These are phyloP conservation scores for Aspergillus intermedius DNA, from an alignment of 2,329 filamentous ascomycete genomes.

Conservation along the genomic window DNA sequence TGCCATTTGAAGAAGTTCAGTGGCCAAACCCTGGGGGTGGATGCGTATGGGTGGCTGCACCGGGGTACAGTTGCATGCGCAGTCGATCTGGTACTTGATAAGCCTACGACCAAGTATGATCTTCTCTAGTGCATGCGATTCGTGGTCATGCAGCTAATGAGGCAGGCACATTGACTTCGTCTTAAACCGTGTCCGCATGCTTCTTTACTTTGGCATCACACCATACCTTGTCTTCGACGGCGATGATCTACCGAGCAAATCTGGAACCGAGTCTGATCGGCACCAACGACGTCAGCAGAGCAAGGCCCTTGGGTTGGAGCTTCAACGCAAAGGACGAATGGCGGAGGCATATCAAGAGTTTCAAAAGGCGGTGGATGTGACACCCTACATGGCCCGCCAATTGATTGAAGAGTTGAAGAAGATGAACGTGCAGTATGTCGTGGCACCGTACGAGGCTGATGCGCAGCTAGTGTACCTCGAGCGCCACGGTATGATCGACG, in stretches of 20 bases:
- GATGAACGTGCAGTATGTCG: conserved; percentile 73
- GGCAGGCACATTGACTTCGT: conserved; percentile 79
- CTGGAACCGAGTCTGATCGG: conserved; percentile 72
- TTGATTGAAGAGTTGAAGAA: conserved; percentile 88
- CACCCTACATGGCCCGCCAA: conserved; percentile 86
- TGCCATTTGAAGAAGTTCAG: conserved; percentile 78
- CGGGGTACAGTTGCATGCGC: conserved; percentile 86
- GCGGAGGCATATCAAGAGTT: conserved; percentile 77
- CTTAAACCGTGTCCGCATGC: conserved; percentile 87
- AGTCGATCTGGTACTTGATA: conserved; percentile 80
- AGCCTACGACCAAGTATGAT: conserved; percentile 75
- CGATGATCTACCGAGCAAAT: conserved; percentile 89
- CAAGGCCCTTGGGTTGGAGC: conserved; percentile 66
- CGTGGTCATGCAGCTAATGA: conserved; percentile 13
- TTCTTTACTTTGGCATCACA: conserved; percentile 85
- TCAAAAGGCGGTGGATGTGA: conserved; percentile 93
- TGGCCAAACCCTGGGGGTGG: conserved; percentile 86
- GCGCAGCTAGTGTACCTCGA: conserved; percentile 95
- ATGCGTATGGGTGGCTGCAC: conserved; percentile 97
- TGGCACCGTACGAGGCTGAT: conserved; percentile 95
- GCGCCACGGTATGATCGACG: conserved; percentile 71
- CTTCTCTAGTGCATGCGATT: conserved; percentile 48
- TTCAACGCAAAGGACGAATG: conserved; percentile 73
- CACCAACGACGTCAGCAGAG: conserved; percentile 69
- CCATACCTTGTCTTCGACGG: conserved; percentile 96